phyloP scores from a whole-genome alignment of 2,329 filamentous ascomycete genomes.

The Verticillium zaregamsianum region DNA sequence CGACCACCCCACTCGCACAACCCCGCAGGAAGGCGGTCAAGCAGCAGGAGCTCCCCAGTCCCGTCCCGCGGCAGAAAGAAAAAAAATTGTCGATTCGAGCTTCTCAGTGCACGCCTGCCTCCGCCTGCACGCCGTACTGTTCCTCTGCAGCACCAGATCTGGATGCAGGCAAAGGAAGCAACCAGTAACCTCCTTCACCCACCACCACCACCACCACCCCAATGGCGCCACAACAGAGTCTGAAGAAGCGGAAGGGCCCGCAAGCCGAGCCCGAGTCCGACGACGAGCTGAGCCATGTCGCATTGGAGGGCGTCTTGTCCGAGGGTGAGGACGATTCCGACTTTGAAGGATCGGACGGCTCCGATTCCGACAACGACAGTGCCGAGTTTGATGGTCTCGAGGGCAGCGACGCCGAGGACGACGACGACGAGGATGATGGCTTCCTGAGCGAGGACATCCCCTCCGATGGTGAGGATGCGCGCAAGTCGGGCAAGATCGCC shows the following conservation, averaged over 20 bases:
- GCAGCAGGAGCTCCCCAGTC: neutral
- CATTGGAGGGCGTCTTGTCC: slow-evolving; percentile 53
- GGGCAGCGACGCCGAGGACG: slow-evolving; percentile 36
- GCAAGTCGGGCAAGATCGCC: slow-evolving; percentile 20
- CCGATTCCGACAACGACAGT: slow-evolving; percentile 24
- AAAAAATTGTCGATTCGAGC: slow-evolving; percentile 10
- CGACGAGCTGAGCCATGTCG: slow-evolving; percentile 53
- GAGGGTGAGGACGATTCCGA: slow-evolving; percentile 55
- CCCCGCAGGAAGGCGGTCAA: neutral
- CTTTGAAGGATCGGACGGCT: slow-evolving; percentile 33
- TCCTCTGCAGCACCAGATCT: neutral
- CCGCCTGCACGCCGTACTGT: neutral
- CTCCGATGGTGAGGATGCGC: slow-evolving; percentile 30
- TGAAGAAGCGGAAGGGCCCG: slow-evolving; percentile 63
- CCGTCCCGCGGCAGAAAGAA: slow-evolving; percentile 12
- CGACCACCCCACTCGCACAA: neutral
- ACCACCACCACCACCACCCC: slow-evolving; percentile 11
- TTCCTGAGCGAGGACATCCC: slow-evolving; percentile 37
- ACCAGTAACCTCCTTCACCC: neutral
- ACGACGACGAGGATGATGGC: slow-evolving; percentile 31
- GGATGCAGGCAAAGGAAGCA: neutral
- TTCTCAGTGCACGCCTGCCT: slow-evolving; percentile 2
- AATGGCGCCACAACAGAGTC: slow-evolving; percentile 36
- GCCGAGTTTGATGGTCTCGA: slow-evolving; percentile 25
- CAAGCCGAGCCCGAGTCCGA: slow-evolving; percentile 54